phyloP scores from a whole-genome alignment of 108 stramenopile genomes.

The Fistulifera pelliculosa region DNA sequence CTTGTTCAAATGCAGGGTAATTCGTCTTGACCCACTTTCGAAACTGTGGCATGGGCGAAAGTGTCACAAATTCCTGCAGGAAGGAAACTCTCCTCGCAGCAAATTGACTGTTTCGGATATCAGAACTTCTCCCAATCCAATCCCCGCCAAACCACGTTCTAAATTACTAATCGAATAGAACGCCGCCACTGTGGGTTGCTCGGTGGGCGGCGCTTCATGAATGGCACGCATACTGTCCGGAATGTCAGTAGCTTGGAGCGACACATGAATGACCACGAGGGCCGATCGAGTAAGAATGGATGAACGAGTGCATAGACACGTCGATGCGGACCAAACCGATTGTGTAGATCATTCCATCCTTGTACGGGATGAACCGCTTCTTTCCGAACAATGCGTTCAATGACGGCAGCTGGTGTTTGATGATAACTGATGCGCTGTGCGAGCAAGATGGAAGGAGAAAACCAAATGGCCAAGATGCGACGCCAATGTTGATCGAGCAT shows the following conservation, averaged over 20 bases:
- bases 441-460: slow-evolving; percentile 16
- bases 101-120: slow-evolving; percentile 71
- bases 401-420: slow-evolving; percentile 66
- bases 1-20: neutral
- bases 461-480: slow-evolving; percentile 28
- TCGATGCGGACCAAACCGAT: slow-evolving; percentile 51
- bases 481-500: neutral
- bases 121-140: slow-evolving; percentile 84
- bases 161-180: slow-evolving; percentile 92
- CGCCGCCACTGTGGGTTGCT: slow-evolving; percentile 56
- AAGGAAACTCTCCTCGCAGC: slow-evolving; percentile 37
- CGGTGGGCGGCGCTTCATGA: slow-evolving; percentile 16
- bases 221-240: slow-evolving; percentile 17
- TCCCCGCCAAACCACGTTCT: slow-evolving; percentile 68
- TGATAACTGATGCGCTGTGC: slow-evolving; percentile 80
- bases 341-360: slow-evolving; percentile 75
- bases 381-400: slow-evolving; percentile 82
- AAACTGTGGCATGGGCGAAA: slow-evolving; percentile 85
- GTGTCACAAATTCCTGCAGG: slow-evolving; percentile 68
- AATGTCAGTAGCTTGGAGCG: slow-evolving; percentile 30
- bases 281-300: slow-evolving; percentile 66
- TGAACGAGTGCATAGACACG: slow-evolving; percentile 91
- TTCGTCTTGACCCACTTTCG: slow-evolving; percentile 66
- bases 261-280: slow-evolving; percentile 90
- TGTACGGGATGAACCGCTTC: slow-evolving; percentile 89